phyloP scores from a whole-genome alignment of 1,284 basidiomycete species.

The Marasmius fiardii region DNA sequence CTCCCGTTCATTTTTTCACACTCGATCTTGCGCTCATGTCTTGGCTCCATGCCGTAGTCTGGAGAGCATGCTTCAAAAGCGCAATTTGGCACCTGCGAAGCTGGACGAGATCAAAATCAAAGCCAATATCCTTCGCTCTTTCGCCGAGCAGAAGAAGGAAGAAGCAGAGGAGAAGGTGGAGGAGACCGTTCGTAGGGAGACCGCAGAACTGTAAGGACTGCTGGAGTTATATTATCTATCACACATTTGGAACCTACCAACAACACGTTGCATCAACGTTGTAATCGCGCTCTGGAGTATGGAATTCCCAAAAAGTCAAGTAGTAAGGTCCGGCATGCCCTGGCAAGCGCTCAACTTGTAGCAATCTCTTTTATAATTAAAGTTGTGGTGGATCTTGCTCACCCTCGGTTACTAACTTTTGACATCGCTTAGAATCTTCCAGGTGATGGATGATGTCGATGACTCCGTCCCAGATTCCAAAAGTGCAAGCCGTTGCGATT shows the following conservation, averaged over 20 bases:
- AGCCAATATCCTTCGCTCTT: slow-evolving; percentile 81
- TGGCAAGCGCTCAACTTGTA: background rate
- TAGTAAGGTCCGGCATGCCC: background rate
- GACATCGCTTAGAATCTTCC: too few species aligned
- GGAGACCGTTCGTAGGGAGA: slow-evolving; percentile 24
- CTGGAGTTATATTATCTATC: background rate
- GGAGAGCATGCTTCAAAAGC: slow-evolving; percentile 69
- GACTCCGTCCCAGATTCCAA: too few species aligned
- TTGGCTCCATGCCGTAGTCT: slow-evolving; percentile 39
- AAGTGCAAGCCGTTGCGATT: background rate
- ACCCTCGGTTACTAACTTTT: background rate
- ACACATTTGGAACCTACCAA: background rate
- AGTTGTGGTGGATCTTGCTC: background rate
- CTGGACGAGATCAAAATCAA: slow-evolving; percentile 94
- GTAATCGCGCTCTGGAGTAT: background rate
- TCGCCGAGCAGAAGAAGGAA: slow-evolving; percentile 52
- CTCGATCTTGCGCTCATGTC: background rate
- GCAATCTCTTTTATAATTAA: background rate
- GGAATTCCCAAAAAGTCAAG: background rate
- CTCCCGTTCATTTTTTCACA: background rate
- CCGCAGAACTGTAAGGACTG: slow-evolving; percentile 38
- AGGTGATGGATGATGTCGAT: too few species aligned
- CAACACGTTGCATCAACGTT: background rate
- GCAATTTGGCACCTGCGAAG: slow-evolving; percentile 72
- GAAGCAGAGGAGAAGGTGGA: slow-evolving; percentile 36